Evolutionary conservation across 345 rosid genomes (phyloP), one percentile per base, ranked within the genome.

Genomic region (Eutrema yunnanense): DNA sequence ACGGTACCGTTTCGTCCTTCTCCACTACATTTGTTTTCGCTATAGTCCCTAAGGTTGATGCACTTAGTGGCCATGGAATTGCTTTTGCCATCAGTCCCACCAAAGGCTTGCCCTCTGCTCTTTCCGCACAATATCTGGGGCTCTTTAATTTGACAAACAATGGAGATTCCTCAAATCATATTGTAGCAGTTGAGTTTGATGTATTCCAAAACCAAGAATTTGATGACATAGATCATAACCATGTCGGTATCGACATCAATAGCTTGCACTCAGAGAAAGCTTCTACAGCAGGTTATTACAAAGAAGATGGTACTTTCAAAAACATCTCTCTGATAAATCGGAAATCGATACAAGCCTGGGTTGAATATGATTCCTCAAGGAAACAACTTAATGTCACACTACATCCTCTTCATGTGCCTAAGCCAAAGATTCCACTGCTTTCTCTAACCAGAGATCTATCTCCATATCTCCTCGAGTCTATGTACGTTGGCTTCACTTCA

Each of bases 21-120:
- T 90, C 98, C 2, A 81, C 95, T 8, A 77, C 87, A 5, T 92
- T 92, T 78, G 96, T 83, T 48, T 86, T 92, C 34, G 87, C 98
- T 8, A 78, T 84, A 7, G 5, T 32, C 13, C 83, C 92, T 1
- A 37, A 81, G 73, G 71, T 75, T 49, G 40, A 5, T 54, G 22
- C 22, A 19, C 79, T 83, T 8, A 83, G 83, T 7, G 92, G 92
- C 51, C 88, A 90, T 60, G 95, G 95, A 27, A 26, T 92, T 40
- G 86, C 87, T 29, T 90, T 90, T 74, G 68, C 81, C 38, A 71
- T 90, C 53, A 81, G 85, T 27, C 65, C 88, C 9, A 70, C 88
- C 11, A 82, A 73, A 67, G 81, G 81, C 9, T 41, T 81, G 27
- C 33, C 77, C 2, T 80, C 16, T 11, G 79, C 88, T 19, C 19